These are phyloP conservation scores for Ophiostoma australiae DNA, from an alignment of 2,329 filamentous ascomycete species.

Conservation along the genomic window DNA sequence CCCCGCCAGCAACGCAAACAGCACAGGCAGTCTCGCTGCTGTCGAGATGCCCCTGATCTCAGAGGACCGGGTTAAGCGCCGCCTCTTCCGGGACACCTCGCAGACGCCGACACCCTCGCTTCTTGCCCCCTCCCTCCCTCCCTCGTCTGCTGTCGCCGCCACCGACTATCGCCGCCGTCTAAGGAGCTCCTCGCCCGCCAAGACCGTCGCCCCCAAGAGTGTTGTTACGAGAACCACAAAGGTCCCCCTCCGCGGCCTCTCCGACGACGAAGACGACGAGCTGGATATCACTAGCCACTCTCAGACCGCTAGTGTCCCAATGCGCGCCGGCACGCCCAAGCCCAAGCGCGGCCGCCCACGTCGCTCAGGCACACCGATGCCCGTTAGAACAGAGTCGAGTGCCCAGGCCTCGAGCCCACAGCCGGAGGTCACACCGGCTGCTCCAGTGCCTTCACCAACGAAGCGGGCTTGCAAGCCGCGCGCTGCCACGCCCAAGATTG, in stretches of 20 bases:
- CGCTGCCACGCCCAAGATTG: slow-evolving; percentile 28
- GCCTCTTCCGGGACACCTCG: slow-evolving; percentile 30
- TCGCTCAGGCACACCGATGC: slow-evolving; percentile 50
- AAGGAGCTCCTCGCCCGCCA: slow-evolving; percentile 18
- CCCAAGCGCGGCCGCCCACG: slow-evolving; percentile 36
- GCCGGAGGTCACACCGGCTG: slow-evolving; percentile 4
- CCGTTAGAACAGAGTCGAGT: slow-evolving; percentile 37
- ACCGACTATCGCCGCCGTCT: slow-evolving; percentile 15
- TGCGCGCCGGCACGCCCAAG: slow-evolving; percentile 30
- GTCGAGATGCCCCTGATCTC: neutral
- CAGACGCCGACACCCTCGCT: slow-evolving; percentile 31
- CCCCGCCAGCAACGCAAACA: slow-evolving; percentile 18
- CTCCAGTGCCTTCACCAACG: slow-evolving; percentile 10
- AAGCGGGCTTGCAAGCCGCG: slow-evolving; percentile 20
- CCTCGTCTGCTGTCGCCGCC: neutral
- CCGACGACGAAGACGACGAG: slow-evolving; percentile 39
- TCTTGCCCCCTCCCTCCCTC: slow-evolving; percentile 35
- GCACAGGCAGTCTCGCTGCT: neutral
- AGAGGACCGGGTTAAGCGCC: slow-evolving; percentile 34
- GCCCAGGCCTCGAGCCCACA: slow-evolving; percentile 14
- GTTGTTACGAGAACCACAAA: slow-evolving; percentile 20
- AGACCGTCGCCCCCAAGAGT: neutral
- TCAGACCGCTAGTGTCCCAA: neutral
- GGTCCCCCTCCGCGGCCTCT: slow-evolving; percentile 45
- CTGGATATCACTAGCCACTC: neutral